Percentiles rank a stretch among this genome's conserved stretches.
These are phyloP conservation scores for Ceriops decandra DNA, from an alignment of 345 rosid species.

Conservation along the genomic window DNA sequence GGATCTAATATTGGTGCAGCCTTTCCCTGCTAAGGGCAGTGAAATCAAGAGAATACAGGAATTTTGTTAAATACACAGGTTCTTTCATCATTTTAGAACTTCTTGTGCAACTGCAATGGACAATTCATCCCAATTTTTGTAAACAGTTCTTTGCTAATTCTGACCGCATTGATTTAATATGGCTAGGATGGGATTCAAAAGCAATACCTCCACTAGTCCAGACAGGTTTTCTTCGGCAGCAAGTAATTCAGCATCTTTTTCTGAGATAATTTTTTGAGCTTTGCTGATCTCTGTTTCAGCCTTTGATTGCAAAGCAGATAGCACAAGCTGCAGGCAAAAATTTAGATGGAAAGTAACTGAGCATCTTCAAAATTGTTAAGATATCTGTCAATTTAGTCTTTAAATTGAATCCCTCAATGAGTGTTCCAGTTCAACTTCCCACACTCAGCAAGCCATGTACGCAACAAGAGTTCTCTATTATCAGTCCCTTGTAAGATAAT, in stretches of 20 bases:
- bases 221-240: conserved; percentile 80
- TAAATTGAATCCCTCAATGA: too few species aligned
- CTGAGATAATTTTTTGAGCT: conserved; percentile 61
- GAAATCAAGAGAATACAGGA: not conserved
- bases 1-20: not conserved
- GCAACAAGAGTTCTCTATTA: not conserved
- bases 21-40: not conserved
- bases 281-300: conserved; percentile 72
- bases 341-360: not conserved
- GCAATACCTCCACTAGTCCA: conserved; percentile 71
- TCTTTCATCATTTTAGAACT: not conserved
- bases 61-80: too few species aligned
- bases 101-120: not conserved
- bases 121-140: too few species aligned
- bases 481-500: not conserved
- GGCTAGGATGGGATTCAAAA: not conserved
- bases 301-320: conserved; percentile 58
- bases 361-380: not conserved
- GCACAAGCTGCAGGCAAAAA: conserved; percentile 42
- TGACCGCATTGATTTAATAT: not conserved
- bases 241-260: conserved; percentile 68
- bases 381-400: not conserved
- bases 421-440: too few species aligned
- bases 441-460: not conserved
- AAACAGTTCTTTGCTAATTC: not conserved